Evolutionary conservation across 164 flowering plant species (phyloP).

Genomic region (Magnolia kwangsiensis): DNA sequence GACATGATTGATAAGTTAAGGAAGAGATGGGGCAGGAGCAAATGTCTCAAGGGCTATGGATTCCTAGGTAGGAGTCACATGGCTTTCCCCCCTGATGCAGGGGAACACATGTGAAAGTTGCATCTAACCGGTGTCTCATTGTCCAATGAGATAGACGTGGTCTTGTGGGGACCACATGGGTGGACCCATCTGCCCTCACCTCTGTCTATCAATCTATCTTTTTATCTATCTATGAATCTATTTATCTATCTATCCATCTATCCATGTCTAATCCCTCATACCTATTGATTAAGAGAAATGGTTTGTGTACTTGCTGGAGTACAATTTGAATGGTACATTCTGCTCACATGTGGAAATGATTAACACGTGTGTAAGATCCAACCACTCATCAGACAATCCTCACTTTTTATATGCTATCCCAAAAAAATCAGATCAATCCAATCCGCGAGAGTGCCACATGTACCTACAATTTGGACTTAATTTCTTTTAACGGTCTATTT

Average conservation of each 20-base stretch:
- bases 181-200: too few relatives aligned
- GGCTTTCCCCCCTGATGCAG: constrained; percentile 14
- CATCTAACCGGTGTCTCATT: background rate
- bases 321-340: background rate
- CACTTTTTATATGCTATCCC: background rate
- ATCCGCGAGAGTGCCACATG: background rate
- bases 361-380: background rate
- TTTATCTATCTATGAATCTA: too few relatives aligned
- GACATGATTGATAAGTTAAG: constrained; percentile 20
- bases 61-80: constrained; percentile 7
- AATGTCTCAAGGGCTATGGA: constrained; percentile 5
- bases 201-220: too few relatives aligned
- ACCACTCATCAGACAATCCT: background rate
- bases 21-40: background rate
- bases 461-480: background rate
- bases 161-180: too few relatives aligned
- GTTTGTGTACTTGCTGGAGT: background rate
- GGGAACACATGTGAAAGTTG: constrained; percentile 11
- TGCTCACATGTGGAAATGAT: background rate
- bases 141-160: too few relatives aligned
- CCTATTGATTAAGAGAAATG: background rate
- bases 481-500: background rate
- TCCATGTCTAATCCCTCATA: background rate
- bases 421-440: background rate
- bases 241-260: background rate